Evolutionary conservation across 1,284 basidiomycete species (phyloP), one percentile per base, ranked within the genome.

Genomic region (Serendipita sp.): DNA sequence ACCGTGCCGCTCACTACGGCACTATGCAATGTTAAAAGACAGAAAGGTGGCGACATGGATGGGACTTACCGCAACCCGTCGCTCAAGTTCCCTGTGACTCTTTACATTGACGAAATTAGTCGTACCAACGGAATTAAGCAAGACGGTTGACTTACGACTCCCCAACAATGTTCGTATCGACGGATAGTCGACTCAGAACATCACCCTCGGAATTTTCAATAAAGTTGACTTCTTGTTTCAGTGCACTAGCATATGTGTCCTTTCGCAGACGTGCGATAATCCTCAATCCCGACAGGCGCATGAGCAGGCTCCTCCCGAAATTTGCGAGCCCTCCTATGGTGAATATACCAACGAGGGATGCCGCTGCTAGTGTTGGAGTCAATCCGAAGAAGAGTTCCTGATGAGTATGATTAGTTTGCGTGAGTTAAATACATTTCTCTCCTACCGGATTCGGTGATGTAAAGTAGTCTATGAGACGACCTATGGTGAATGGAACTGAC

Each of bases 171-270:
- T 85, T 92, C 8, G 91, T 91, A 72, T 99, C 95, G 3, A 89
- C 88, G 64, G 89, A 94, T 43, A 99, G 79, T 53, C 95, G 78
- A 70, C 91, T 94, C 47, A 99, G 78, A 8, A 97, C 89, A 71
- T 99, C 96, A 12, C 95, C 96, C 64, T 94, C 93, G 0, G 92
- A 92, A 50, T 83, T 83, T 73, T 97, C 93, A 2, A 95, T 91
- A 70, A 85, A 94, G 71, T 94, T 91, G 34, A 95, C 88, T 71
- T 96, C 94, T 74, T 97, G 94, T 53, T 79, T 79, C 15, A 97
- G 76, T 1, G 91, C 83, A 13, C 88, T 88, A 13, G 80, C 77
- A 71, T 93, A 99, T 3, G 89, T 90, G 47, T 81, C 78, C 73
- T 92, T 84, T 50, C 95, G 84, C 55, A 99, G 79, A 2, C 91